These are phyloP conservation scores for Strobilomyces echinocephalus DNA, from an alignment of 768 basidiomycete species.

Conservation along the genomic window DNA sequence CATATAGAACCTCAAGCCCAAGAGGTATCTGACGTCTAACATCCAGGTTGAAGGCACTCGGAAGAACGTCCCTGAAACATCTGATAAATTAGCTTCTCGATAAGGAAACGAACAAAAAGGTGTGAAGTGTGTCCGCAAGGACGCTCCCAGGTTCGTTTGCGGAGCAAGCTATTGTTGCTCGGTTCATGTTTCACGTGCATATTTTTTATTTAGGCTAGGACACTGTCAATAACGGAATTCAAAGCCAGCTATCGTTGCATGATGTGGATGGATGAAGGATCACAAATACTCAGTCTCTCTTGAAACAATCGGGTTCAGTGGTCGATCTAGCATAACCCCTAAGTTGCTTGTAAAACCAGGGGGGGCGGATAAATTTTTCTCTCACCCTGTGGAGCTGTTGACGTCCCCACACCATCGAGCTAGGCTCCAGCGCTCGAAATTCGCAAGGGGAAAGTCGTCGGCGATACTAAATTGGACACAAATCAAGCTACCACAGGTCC, in stretches of 20 bases:
- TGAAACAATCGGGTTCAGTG: no score
- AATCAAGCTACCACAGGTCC: no score
- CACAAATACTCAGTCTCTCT: not conserved
- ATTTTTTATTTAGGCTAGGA: no score
- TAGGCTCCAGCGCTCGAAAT: no score
- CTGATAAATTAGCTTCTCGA: not conserved
- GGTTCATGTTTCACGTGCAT: not conserved
- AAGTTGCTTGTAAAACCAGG: no score
- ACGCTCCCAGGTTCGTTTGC: not conserved
- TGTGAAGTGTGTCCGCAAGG: not conserved
- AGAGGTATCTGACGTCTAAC: not conserved
- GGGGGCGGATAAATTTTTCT: no score
- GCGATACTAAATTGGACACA: no score
- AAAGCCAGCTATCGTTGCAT: not conserved
- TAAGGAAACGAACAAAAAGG: not conserved
- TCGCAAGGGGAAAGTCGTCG: no score
- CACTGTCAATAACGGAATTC: no score
- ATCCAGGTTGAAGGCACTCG: not conserved
- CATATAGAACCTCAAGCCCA: not conserved
- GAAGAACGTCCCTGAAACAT: not conserved
- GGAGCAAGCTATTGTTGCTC: not conserved
- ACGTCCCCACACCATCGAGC: no score
- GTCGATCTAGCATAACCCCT: no score
- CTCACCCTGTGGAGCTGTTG: no score
- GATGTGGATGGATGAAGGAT: not conserved